Percentiles rank a stretch among this genome's conserved stretches.
These are phyloP conservation scores for Scheffersomyces stambukii DNA, from an alignment of 1,139 yeast species.

Conservation along the genomic window DNA sequence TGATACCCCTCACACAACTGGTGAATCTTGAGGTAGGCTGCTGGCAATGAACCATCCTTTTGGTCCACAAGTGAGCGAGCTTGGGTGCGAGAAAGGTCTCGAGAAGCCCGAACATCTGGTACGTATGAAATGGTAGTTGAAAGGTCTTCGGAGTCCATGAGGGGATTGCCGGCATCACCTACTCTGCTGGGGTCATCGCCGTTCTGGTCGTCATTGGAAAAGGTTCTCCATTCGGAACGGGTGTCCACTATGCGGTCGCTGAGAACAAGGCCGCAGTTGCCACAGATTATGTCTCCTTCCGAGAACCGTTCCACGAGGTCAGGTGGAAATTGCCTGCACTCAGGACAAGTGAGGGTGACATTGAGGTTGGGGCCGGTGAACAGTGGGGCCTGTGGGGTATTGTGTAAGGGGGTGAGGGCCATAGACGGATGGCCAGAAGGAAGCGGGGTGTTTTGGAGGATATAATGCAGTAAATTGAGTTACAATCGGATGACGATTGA, in stretches of 20 bases:
- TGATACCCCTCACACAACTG: conserved; percentile 98
- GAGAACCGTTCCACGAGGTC: conserved; percentile 90
- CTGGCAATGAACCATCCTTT: conserved; percentile 78
- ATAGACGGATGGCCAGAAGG: background rate
- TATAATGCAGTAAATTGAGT: background rate
- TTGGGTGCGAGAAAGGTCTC: conserved; percentile 87
- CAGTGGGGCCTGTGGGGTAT: conserved; percentile 7
- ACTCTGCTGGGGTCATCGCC: conserved; percentile 99
- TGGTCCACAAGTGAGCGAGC: conserved; percentile 77
- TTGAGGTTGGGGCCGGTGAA: conserved; percentile 69
- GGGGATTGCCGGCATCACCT: conserved; percentile 95
- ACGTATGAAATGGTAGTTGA: conserved; percentile 88
- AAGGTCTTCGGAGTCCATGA: conserved; percentile 83
- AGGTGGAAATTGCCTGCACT: conserved; percentile 92
- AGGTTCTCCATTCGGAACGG: conserved; percentile 97
- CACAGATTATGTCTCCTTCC: conserved; percentile 97
- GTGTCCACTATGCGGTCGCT: conserved; percentile 92
- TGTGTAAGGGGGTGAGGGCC: conserved; percentile 1
- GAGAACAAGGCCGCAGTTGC: conserved; percentile 88
- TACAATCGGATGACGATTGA: no score
- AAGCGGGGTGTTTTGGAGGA: background rate
- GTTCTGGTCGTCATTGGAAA: conserved; percentile 92
- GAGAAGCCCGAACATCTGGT: conserved; percentile 55
- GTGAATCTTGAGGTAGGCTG: conserved; percentile 85
- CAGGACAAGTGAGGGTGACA: conserved; percentile 89